Evolutionary conservation across 345 rosid species (phyloP).

Genomic region (Pugionium dolabratum): DNA sequence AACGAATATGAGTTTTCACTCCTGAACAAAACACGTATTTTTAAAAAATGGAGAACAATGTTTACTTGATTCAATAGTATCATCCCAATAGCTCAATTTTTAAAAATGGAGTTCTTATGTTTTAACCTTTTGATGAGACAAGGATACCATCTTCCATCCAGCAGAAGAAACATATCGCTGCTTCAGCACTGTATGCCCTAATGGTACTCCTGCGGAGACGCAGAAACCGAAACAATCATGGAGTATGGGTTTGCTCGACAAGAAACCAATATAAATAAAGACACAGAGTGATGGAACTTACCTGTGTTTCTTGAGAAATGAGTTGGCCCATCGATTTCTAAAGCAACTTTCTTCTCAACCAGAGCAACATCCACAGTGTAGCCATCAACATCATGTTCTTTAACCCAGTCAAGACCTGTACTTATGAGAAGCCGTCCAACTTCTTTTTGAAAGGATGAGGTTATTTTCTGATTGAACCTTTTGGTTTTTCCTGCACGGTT

Average conservation of each 20-base stretch:
- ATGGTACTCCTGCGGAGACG: slow-evolving; percentile 62
- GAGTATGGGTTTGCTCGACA: slow-evolving; percentile 7
- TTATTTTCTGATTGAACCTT: slow-evolving; percentile 80
- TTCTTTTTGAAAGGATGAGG: slow-evolving; percentile 90
- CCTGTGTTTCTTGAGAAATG: slow-evolving; percentile 93
- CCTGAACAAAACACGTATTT: not conserved
- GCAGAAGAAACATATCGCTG: slow-evolving; percentile 71
- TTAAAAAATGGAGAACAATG: not conserved
- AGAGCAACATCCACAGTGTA: slow-evolving; percentile 82
- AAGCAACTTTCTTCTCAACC: slow-evolving; percentile 75
- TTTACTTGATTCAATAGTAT: slow-evolving; percentile 15
- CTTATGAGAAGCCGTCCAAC: slow-evolving; percentile 79
- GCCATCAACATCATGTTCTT: slow-evolving; percentile 68
- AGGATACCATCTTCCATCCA: slow-evolving; percentile 83
- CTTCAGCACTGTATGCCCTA: slow-evolving; percentile 88
- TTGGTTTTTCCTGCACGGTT: slow-evolving; percentile 69
- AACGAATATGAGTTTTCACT: slow-evolving; percentile 1
- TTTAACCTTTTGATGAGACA: slow-evolving; percentile 78
- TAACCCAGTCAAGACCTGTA: slow-evolving; percentile 89
- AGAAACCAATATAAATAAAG: not conserved
- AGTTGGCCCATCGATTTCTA: slow-evolving; percentile 93
- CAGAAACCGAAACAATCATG: not conserved
- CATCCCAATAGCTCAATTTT: slow-evolving; percentile 8
- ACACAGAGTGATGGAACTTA: slow-evolving; percentile 35
- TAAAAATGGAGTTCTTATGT: not conserved